These are phyloP conservation scores for Drechslera avenae DNA, from an alignment of 2,329 filamentous ascomycete genomes.

Conservation along the genomic window DNA sequence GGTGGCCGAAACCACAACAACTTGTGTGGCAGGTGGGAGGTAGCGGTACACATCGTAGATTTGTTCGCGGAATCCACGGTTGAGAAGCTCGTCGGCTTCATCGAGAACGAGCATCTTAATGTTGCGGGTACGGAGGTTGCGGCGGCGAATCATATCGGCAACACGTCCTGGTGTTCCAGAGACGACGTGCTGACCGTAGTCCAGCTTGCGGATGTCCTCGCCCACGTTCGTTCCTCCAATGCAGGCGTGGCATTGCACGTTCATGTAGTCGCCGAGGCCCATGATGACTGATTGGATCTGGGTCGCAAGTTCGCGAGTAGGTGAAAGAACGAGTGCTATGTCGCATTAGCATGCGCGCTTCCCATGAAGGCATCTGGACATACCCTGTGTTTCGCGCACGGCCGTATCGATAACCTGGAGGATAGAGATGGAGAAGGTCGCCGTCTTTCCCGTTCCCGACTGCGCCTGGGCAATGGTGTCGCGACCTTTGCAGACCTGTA, in stretches of 20 bases:
- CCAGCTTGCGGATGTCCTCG: constrained; percentile 97
- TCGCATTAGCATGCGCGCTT: constrained; percentile 16
- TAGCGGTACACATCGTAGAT: constrained; percentile 99
- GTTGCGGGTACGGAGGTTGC: constrained; percentile 92
- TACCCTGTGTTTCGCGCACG: constrained; percentile 83
- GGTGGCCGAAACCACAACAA: constrained; percentile 95
- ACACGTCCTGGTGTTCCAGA: constrained; percentile 98
- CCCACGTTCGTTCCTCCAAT: constrained; percentile 98
- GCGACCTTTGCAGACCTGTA: constrained; percentile 98
- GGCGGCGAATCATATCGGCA: constrained; percentile 99
- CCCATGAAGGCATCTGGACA: neutral
- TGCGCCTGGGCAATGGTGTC: constrained; percentile 98
- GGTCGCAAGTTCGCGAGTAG: constrained; percentile 93
- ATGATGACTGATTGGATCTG: constrained; percentile 99
- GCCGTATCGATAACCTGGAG: constrained; percentile 94
- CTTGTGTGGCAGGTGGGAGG: constrained; percentile 95
- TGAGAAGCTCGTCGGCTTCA: constrained; percentile 99
- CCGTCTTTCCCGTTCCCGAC: constrained; percentile 95
- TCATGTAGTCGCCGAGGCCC: constrained; percentile 99
- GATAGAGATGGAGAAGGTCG: constrained; percentile 95
- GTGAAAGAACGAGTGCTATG: constrained; percentile 85
- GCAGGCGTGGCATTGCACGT: constrained; percentile 97
- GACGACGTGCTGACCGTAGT: constrained; percentile 95
- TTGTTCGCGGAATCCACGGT: constrained; percentile 99
- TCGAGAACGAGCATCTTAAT: constrained; percentile 99